Base-by-base conservation (phyloP, 805 yeast species). In the Wickerhamiella nectarea region DNA sequence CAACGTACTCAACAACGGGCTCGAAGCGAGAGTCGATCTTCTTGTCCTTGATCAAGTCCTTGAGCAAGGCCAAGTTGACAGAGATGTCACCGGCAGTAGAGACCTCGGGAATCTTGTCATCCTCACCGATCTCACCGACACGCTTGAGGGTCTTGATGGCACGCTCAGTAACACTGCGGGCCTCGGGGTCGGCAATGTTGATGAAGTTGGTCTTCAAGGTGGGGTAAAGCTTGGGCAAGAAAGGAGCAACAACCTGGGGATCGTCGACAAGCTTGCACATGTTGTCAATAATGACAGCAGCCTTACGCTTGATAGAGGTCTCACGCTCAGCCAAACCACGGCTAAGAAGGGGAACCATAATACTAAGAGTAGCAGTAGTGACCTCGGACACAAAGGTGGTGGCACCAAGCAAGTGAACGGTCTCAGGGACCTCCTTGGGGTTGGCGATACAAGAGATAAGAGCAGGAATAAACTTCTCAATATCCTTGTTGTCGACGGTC, bases 241-340 rank as follows among this genome's bases (percentile, higher is more conserved):
- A 91, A 57, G 99, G 98, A 75, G 97, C 99, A 71, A 91, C 94
- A 65, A 91, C 93, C 75, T 91, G 97, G 60, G 98, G 98, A 68
- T 91, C 98, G 67, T 91, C 98, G 74, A 91, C 99, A 71, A 91
- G 84, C 74, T 91, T 91, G 83, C 98, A 91, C 99, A 91, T 91
- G 94, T 91, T 91, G 71, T 91, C 99, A 63, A 89, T 82, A 71
- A 91, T 91, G 67, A 91, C 98, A 59, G 98, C 98, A 64, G 97
- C 81, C 77, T 91, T 91, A 78, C 99, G 87, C 83, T 91, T 91
- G 77, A 91, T 91, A 60, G 96, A 75, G 58, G 99, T 91, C 64
- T 91, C 98, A 78, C 98, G 91, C 77, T 91, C 98, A 64, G 94
- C 93, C 67, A 91, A 78, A 89, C 98, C 98, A 82, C 98, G 89